A percentile compares a stretch with the other conserved stretches of the same genome.
Evolutionary conservation across 2,329 filamentous ascomycete species (phyloP).

Genomic region (Magnaporthiopsis incrustans): DNA sequence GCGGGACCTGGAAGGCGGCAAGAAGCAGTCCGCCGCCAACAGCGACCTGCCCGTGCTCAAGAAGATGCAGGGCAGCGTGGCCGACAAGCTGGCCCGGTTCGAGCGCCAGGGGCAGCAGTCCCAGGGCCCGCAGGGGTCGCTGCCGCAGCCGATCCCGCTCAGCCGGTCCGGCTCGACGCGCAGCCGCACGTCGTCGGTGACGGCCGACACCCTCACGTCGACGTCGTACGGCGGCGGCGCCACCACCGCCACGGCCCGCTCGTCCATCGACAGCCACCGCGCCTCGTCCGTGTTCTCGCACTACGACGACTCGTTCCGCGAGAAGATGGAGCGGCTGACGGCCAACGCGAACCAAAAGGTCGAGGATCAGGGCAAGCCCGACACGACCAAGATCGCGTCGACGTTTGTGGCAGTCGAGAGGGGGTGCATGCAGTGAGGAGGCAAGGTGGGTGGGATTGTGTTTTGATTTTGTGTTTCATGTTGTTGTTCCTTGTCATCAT

Average conservation of each 20-base stretch:
- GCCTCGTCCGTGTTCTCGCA: background rate
- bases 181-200: background rate
- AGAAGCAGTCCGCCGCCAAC: background rate
- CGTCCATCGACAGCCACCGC: background rate
- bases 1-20: background rate
- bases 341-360: too few species aligned
- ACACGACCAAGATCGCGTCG: too few species aligned
- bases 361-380: too few species aligned
- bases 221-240: background rate
- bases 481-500: too few species aligned
- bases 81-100: slow-evolving; percentile 2
- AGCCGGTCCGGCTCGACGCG: background rate
- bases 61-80: slow-evolving; percentile 1
- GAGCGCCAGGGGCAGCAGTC: background rate
- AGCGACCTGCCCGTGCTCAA: slow-evolving; percentile 1
- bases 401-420: too few species aligned
- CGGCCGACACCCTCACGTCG: background rate
- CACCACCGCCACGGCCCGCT: background rate
- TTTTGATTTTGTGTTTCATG: too few species aligned
- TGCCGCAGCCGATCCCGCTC: background rate
- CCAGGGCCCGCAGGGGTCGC: background rate
- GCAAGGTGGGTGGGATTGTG: too few species aligned
- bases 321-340: slow-evolving; percentile 2
- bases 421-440: too few species aligned
- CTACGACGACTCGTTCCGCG: slow-evolving; percentile 4